Percentiles rank a stretch among this genome's conserved stretches.
These are phyloP conservation scores for Sporothrix curviconia DNA, from an alignment of 2,329 filamentous ascomycete species.

Conservation along the genomic window DNA sequence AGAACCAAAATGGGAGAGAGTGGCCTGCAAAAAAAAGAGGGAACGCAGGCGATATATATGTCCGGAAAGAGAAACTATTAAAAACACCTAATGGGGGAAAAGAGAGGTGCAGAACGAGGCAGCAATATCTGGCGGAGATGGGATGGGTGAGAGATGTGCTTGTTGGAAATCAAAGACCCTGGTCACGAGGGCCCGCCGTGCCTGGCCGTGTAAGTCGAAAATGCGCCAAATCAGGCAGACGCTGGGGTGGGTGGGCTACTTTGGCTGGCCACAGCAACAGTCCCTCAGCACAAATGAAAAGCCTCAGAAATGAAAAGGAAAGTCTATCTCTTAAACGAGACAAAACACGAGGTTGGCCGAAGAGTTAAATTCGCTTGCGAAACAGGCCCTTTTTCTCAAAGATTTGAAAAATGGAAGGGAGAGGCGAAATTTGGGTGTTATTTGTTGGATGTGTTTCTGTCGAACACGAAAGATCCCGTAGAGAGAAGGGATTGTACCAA, in stretches of 20 bases:
- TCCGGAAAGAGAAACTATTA: not conserved
- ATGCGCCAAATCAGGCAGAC: slow-evolving; percentile 14
- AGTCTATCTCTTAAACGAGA: not conserved
- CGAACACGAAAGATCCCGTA: no score
- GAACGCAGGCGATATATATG: not conserved
- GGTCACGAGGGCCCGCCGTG: slow-evolving; percentile 6
- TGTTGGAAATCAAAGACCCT: not conserved
- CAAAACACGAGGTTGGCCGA: not conserved
- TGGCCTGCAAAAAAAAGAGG: not conserved
- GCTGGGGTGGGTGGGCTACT: not conserved
- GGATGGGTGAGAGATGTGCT: not conserved
- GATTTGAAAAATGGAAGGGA: not conserved
- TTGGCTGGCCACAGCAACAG: not conserved
- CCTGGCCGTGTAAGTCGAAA: slow-evolving; percentile 9
- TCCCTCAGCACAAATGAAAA: not conserved
- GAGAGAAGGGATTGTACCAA: no score
- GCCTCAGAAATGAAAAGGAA: not conserved
- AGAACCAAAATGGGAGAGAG: not conserved
- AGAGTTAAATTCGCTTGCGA: not conserved
- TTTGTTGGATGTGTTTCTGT: not conserved
- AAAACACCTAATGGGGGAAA: not conserved
- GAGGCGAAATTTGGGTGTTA: not conserved
- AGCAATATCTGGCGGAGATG: not conserved
- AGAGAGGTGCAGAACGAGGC: not conserved
- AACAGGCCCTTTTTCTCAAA: no score